phyloP scores from a whole-genome alignment of 352 stramenopile genomes.

The Peronosclerospora sorghi region DNA sequence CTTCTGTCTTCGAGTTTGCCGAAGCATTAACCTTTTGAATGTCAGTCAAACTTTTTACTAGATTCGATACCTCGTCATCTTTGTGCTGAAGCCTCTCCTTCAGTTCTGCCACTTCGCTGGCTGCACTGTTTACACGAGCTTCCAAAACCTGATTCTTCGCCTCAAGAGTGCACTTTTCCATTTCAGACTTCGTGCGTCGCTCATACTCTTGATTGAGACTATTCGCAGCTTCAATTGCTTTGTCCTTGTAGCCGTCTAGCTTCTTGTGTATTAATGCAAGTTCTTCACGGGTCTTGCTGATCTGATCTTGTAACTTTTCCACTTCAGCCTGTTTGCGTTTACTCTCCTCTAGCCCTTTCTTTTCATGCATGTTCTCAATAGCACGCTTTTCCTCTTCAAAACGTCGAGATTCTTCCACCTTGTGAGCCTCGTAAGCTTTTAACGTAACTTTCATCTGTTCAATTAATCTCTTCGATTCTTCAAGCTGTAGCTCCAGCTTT shows the following conservation, averaged over 20 bases:
- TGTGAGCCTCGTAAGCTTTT: slow-evolving; percentile 32
- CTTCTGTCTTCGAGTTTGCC: slow-evolving; percentile 49
- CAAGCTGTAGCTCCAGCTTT: slow-evolving; percentile 39
- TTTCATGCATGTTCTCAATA: slow-evolving; percentile 47
- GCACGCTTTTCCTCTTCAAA: slow-evolving; percentile 65
- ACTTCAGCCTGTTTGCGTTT: slow-evolving; percentile 42
- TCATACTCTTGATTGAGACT: slow-evolving; percentile 46
- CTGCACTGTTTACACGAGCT: slow-evolving; percentile 20
- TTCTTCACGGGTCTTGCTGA: slow-evolving; percentile 40
- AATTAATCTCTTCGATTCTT: slow-evolving; percentile 40
- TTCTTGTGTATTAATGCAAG: slow-evolving; percentile 37
- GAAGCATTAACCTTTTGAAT: slow-evolving; percentile 66
- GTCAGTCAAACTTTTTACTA: slow-evolving; percentile 59
- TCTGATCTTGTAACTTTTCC: slow-evolving; percentile 37
- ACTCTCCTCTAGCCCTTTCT: slow-evolving; percentile 42
- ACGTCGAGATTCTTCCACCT: slow-evolving; percentile 35
- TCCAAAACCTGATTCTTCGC: slow-evolving; percentile 47
- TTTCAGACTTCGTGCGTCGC: slow-evolving; percentile 35
- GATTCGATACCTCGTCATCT: slow-evolving; percentile 51
- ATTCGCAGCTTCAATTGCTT: slow-evolving; percentile 25
- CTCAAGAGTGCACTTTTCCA: slow-evolving; percentile 55
- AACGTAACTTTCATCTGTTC: slow-evolving; percentile 50
- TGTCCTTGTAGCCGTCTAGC: slow-evolving; percentile 35
- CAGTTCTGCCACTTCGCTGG: slow-evolving; percentile 31
- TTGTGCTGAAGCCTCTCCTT: slow-evolving; percentile 58